Conservation (phyloP, 805 yeast genomes). For the Teunomyces pallodes region DNA sequence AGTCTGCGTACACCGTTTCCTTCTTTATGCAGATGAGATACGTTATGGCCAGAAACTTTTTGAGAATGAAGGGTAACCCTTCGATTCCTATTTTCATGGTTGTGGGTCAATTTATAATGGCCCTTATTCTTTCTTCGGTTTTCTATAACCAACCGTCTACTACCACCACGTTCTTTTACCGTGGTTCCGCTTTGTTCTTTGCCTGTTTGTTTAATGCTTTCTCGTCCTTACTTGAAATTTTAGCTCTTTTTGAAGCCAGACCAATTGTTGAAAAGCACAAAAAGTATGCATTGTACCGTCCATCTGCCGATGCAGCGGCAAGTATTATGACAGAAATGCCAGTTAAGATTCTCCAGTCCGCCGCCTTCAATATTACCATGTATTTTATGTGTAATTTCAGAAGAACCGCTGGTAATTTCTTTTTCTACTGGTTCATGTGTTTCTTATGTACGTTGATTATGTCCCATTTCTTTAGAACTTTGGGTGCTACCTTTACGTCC, state of each 20-base stretch:
- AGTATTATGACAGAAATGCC: conserved; percentile 61
- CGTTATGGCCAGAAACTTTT: conserved; percentile 52
- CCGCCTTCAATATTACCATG: conserved; percentile 26
- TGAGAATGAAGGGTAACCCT: conserved; percentile 53
- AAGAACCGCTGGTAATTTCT: conserved; percentile 35
- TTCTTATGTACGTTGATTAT: conserved; percentile 18
- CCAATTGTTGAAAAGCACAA: conserved; percentile 69
- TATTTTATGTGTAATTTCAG: conserved; percentile 52
- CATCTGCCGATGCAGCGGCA: conserved; percentile 70
- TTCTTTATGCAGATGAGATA: conserved; percentile 50
- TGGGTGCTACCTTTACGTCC: conserved; percentile 23
- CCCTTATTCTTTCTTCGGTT: conserved; percentile 59
- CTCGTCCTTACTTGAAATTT: conserved; percentile 56
- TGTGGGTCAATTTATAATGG: conserved; percentile 53
- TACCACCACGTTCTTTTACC: conserved; percentile 49
- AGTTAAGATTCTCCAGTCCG: conserved; percentile 42
- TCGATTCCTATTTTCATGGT: conserved; percentile 51
- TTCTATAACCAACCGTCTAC: conserved; percentile 49
- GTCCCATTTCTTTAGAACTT: conserved; percentile 23
- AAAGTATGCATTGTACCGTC: conserved; percentile 66
- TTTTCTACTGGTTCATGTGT: conserved; percentile 35
- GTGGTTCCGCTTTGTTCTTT: conserved; percentile 49
- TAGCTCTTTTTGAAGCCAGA: conserved; percentile 55
- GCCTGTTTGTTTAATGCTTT: conserved; percentile 49
- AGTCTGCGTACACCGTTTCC: conserved; percentile 39